Base-by-base conservation (phyloP, 2,329 filamentous ascomycete genomes). In the Curvularia sp. region DNA sequence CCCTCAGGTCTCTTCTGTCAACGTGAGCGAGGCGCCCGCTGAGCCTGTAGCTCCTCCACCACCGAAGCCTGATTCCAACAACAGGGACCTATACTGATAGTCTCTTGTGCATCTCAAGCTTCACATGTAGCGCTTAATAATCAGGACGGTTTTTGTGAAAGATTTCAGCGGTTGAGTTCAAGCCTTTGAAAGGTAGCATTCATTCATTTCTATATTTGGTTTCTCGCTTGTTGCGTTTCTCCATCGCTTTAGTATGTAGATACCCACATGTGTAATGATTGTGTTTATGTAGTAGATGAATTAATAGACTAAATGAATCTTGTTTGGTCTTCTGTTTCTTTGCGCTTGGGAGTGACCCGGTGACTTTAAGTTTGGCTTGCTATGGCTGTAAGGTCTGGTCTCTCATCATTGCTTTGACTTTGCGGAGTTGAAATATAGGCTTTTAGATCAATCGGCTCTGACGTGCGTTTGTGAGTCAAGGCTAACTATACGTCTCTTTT, bases 51-150 rank as follows among this genome's bases (percentile, higher is more conserved):
- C 55, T n/a, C 58, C 20, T 43, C 61, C 57, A 4, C 58, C 57
- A 1, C 57, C 49, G 10, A 66, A 62, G 53, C 60, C 61, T 10
- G 62, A 66, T 26, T 51, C 61, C 4, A 62, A 62, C n/a, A 55
- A 69, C 33, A 46, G 58, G n/a, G 60, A 60, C 35, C 30, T 69
- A 15, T 70, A 69, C 43, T 61, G 63, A 28, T 69, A 63, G 55
- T 9, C 30, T n/a, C 24, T n/a, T n/a, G 24, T 26, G 33, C 15
- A 15, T 15, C 12, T 10, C 18, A 20, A 28, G 3, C 2, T 26
- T 38, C 7, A 38, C 15, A 18, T 5, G 15, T 44, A 43, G 22
- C 8, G 13, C 24, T 44, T 28, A n/a, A 28, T 44, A 44, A 44
- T 18, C 24, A 44, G 42, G 12, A 28, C 3, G 24, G 10, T 28